Percentiles rank a stretch among this genome's conserved stretches.
These are phyloP conservation scores for Moesziomyces sp. DNA, from an alignment of 1,284 basidiomycete species.

Conservation along the genomic window DNA sequence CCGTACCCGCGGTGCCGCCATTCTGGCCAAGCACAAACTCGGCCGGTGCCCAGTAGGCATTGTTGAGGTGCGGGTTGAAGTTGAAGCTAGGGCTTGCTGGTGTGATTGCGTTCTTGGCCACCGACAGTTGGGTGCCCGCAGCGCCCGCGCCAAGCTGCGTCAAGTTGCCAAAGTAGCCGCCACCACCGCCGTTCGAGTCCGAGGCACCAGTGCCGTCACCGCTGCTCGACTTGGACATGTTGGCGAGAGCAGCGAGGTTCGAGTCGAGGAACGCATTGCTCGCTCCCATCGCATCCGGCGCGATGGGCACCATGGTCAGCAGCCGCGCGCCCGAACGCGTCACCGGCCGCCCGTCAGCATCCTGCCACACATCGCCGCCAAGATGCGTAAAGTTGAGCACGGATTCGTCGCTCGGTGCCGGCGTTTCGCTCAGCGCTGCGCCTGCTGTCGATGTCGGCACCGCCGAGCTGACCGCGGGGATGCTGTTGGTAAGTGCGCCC, in stretches of 20 bases:
- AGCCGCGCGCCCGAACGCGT: constrained; percentile 49
- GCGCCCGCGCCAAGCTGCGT: constrained; percentile 6
- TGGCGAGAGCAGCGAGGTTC: constrained; percentile 15
- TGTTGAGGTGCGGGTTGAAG: constrained; percentile 57
- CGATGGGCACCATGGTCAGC: constrained; percentile 54
- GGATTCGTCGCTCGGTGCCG: background rate
- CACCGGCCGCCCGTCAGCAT: constrained; percentile 48
- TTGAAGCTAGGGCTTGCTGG: constrained; percentile 44
- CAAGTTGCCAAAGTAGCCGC: constrained; percentile 13
- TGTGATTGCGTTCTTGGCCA: constrained; percentile 33
- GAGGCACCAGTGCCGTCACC: background rate
- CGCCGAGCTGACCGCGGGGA: constrained; percentile 7
- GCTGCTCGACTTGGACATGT: constrained; percentile 3
- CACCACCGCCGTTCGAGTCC: background rate
- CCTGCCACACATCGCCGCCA: constrained; percentile 54
- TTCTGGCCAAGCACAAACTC: constrained; percentile 15
- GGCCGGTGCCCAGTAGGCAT: constrained; percentile 45
- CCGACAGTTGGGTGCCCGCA: constrained; percentile 18
- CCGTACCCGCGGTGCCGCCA: background rate
- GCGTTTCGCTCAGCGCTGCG: background rate
- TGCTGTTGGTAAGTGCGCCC: constrained; percentile 4
- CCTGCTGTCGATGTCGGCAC: constrained; percentile 7
- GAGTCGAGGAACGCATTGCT: constrained; percentile 32
- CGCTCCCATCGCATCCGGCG: constrained; percentile 14
- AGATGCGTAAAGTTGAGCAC: constrained; percentile 46